Base-by-base conservation (phyloP, 2,329 filamentous ascomycete species). In the Talaromyces sp. region DNA sequence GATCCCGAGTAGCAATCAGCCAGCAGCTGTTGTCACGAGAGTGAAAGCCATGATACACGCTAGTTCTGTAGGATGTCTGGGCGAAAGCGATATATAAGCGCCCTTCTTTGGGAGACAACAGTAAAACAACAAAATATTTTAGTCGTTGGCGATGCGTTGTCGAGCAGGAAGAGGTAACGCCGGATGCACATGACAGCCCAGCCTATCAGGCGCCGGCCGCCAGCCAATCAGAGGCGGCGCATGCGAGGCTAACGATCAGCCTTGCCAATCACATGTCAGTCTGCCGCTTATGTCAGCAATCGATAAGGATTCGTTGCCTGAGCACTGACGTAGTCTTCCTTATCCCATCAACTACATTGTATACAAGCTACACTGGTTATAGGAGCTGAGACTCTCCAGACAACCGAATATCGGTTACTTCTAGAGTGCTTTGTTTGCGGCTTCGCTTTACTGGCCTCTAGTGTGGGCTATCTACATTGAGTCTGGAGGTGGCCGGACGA, bases 11-110 rank as follows among this genome's bases (percentile, higher is more conserved):
- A 60, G 49, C 65, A 31, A 65, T 67, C 60, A 67, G 59, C 66
- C 64, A 63, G 61, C 59, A 56, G 66, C 64, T 54, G 61, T 63
- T 45, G 64, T 67, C 63, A 67, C 64, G 40, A 51, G 66, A 27
- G 43, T 58, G 53, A 2, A 29, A 36, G 59, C 64, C 66, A 67
- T 67, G 64, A 53, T 63, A 49, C 66, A 63, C 60, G 59, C 54
- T 54, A 54, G 27, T n/a, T 45, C 34, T 17, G 38, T 40, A 7
- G 25, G 13, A 25, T 19, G 5, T 31, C 22, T 40, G 56, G 15
- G 7, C 31, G n/a, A 13, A 56, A 58, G 34, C 8, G 5, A 43
- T 59, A 59, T n/a, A 59, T 25, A 58, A 36, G 51, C 51, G 51
- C 51, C 51, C 51, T 54, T 54, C 10, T 54, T 36, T 56, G 53